Base-by-base conservation (phyloP, 2,329 filamentous ascomycete genomes). In the Alternaria sp. region DNA sequence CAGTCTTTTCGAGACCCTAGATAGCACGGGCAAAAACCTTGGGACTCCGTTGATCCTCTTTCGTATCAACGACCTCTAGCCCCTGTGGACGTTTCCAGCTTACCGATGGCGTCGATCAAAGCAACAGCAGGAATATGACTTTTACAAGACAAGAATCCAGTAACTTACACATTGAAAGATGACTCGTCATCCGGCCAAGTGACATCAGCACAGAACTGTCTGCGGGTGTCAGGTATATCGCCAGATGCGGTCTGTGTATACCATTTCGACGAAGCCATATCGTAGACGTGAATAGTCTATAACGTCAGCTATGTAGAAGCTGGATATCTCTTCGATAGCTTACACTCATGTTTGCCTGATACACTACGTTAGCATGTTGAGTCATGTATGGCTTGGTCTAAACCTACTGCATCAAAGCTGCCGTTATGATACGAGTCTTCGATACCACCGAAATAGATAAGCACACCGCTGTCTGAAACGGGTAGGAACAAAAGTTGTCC, bases 401-500 rank as follows among this genome's bases (percentile, higher is more conserved):
- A 40, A 58, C 63, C 70, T 60, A 74, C 73, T 10, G 68, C 73
- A 45, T 70, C 60, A n/a, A 80, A 77, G 4, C 81, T 85, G 8
- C 84, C 85, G 54, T 87, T 85, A 7, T 72, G 75, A 44, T 72
- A 77, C 3, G 75, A 73, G 34, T 86, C 83, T 60, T 82, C 80
- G 7, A 89, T 75, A 11, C 88, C 88, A 16, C 88, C 88, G 74
- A 90, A 85, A 67, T 89, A 89, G 1, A 89, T 78, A 28, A 90
- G 77, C 73, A 90, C 77, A 1, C 88, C 88, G 14, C 78, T 81
- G 63, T 89, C 85, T 14, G 87, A 86, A 5, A 85, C 84, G 1
- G 88, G 88, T 27, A 90, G 77, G 64, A 86, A 89, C 0, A 87
- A 76, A 82, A 90, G 82, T 4, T 81, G 80, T 1, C 88, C 88